Percentiles rank a stretch among this genome's conserved stretches.
phyloP scores from a whole-genome alignment of 257 asterid species.

The Thymus mandschuricus region DNA sequence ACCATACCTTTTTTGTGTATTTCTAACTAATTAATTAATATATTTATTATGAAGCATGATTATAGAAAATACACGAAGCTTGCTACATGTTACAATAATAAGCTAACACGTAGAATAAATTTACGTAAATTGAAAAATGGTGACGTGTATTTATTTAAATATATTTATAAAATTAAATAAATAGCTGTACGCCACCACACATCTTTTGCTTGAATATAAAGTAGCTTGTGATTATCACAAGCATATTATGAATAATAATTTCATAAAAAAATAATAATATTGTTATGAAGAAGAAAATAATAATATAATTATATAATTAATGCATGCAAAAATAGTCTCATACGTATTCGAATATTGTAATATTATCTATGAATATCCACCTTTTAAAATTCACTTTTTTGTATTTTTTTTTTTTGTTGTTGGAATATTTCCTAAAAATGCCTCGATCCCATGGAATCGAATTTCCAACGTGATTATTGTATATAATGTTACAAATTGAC shows the following conservation, averaged over 20 bases:
- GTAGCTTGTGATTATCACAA: slow-evolving; percentile 29
- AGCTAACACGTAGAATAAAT: slow-evolving; percentile 11
- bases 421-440: too few species aligned
- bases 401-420: too few species aligned
- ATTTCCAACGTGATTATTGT: too few species aligned
- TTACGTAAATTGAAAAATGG: neutral
- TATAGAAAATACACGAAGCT: slow-evolving; percentile 16
- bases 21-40: too few species aligned
- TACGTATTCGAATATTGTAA: too few species aligned
- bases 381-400: too few species aligned
- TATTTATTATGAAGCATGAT: neutral
- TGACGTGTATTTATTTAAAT: slow-evolving; percentile 20
- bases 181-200: slow-evolving; percentile 30
- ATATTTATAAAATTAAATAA: neutral
- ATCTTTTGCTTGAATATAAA: slow-evolving; percentile 18
- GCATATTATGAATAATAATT: neutral
- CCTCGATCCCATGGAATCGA: too few species aligned
- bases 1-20: neutral
- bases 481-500: too few species aligned
- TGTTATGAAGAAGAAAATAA: neutral
- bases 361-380: too few species aligned
- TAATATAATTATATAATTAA: too few species aligned
- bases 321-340: too few species aligned
- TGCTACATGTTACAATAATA: slow-evolving; percentile 16
- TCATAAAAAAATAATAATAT: neutral